Evolutionary conservation across 78 protist genomes (phyloP).

Genomic region (Isochrysis galbana): DNA sequence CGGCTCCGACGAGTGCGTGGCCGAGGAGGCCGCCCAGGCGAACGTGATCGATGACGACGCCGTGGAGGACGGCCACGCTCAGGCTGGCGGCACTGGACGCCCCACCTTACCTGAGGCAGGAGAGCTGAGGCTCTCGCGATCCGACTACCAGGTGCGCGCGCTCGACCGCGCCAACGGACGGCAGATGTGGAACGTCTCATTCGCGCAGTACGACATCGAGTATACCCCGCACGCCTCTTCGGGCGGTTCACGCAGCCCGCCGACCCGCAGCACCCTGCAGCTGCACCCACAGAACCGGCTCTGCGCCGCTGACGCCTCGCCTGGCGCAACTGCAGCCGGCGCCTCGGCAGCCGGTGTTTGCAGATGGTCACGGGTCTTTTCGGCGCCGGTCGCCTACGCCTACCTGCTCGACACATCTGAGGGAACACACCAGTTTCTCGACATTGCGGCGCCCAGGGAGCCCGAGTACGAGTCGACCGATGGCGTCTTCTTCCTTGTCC

Average conservation of each 20-base stretch:
- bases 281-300: background rate
- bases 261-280: background rate
- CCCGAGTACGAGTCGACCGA: too few species aligned
- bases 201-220: constrained; percentile 10
- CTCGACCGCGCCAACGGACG: background rate
- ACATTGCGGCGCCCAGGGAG: background rate
- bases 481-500: too few species aligned
- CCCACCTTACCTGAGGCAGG: too few species aligned
- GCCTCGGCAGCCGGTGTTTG: background rate
- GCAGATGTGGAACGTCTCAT: constrained; percentile 5
- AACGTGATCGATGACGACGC: too few species aligned
- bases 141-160: background rate
- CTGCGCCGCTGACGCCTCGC: background rate
- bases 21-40: too few species aligned
- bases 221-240: background rate
- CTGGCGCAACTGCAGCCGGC: too few species aligned
- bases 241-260: background rate
- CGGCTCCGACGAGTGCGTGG: too few species aligned
- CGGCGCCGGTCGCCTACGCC: background rate
- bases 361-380: background rate
- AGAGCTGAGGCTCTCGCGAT: background rate
- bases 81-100: too few species aligned
- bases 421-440: background rate
- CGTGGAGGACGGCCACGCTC: too few species aligned
- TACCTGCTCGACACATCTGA: background rate